Percentiles rank a stretch among this genome's conserved stretches.
Evolutionary conservation across 2,329 filamentous ascomycete genomes (phyloP).

Genomic region (Ophiostoma triangulosporum): DNA sequence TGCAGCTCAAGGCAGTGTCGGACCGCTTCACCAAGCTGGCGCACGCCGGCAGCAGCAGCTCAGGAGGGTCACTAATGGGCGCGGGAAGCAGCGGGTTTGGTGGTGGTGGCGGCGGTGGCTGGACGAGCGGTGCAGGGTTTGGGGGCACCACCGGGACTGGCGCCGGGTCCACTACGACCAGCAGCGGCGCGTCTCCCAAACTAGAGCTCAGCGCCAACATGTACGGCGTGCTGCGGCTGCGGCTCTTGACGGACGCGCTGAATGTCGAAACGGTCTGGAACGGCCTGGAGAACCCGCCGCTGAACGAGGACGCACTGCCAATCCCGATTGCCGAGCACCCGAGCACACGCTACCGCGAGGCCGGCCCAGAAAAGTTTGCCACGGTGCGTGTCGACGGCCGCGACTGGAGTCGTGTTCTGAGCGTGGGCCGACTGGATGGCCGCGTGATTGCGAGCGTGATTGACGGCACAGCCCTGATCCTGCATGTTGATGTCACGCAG

Average conservation of each 20-base stretch:
- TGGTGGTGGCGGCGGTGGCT: not conserved
- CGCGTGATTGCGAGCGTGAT: constrained; percentile 87
- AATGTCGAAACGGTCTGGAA: constrained; percentile 79
- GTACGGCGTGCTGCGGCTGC: constrained; percentile 73
- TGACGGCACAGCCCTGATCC: constrained; percentile 64
- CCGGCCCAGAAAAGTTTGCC: constrained; percentile 73
- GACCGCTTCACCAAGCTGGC: constrained; percentile 90
- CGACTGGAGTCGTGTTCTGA: constrained; percentile 91
- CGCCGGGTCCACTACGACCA: not conserved
- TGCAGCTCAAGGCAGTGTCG: constrained; percentile 85
- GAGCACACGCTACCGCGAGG: constrained; percentile 62
- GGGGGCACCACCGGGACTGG: constrained; percentile 1
- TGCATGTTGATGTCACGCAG: constrained; percentile 69
- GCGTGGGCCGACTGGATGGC: constrained; percentile 77
- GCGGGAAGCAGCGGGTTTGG: constrained; percentile 13
- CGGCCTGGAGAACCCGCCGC: constrained; percentile 70
- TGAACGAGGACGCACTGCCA: constrained; percentile 65
- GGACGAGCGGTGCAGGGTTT: not conserved
- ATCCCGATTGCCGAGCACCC: constrained; percentile 67
- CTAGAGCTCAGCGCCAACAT: constrained; percentile 87
- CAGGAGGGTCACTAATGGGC: constrained; percentile 1
- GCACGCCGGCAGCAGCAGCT: constrained; percentile 26
- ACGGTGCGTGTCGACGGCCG: constrained; percentile 82
- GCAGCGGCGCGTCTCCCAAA: constrained; percentile 35
- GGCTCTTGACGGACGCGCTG: constrained; percentile 70